Conservation (phyloP, 148 eudicot species). For the Vaccinium myrtillus region DNA sequence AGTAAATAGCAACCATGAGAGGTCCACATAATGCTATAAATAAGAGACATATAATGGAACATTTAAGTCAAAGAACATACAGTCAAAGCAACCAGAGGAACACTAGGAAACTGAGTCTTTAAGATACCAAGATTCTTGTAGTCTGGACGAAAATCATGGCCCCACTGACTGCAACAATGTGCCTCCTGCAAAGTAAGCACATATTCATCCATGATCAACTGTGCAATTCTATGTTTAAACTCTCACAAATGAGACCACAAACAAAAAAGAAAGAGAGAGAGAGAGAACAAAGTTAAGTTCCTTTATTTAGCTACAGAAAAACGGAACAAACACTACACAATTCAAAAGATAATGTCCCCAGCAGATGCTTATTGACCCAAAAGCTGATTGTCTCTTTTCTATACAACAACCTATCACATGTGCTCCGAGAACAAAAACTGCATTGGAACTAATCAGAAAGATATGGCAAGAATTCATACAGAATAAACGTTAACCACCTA, state of each 20-base stretch:
- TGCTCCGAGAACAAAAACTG: not conserved
- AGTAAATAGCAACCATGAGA: not conserved
- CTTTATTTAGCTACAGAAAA: not conserved
- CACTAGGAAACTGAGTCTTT: conserved; percentile 93
- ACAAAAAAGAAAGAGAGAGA: not conserved
- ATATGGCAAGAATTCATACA: not conserved
- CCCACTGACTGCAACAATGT: conserved; percentile 99
- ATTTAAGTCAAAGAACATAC: conserved; percentile 36
- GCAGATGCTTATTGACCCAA: not conserved
- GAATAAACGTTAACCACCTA: not conserved
- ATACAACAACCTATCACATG: not conserved
- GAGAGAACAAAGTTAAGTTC: not conserved
- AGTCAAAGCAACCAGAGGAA: conserved; percentile 93
- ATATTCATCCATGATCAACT: not conserved
- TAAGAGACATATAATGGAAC: not conserved
- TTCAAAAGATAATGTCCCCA: not conserved
- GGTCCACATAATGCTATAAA: not conserved
- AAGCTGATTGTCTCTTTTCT: not conserved
- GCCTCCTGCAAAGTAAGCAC: conserved; percentile 66
- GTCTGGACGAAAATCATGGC: conserved; percentile 99
- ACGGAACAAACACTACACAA: not conserved
- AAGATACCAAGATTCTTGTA: conserved; percentile 96
- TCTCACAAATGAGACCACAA: not conserved
- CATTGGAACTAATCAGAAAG: not conserved
- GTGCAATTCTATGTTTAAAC: not conserved